Base-by-base conservation (phyloP, 257 asterid species). In the Penstemon eatonii region DNA sequence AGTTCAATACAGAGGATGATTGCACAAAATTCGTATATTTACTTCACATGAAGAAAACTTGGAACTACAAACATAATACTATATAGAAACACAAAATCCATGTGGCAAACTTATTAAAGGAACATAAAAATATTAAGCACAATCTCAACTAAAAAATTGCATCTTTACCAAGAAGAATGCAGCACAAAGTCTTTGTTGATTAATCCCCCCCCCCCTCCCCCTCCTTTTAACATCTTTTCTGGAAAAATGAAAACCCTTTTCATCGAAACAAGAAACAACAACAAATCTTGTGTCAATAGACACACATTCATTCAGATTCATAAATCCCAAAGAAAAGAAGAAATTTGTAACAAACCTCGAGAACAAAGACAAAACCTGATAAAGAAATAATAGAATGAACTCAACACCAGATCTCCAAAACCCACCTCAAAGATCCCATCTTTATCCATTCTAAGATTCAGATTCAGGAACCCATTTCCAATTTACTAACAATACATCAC, bases 371-470 rank as follows among this genome's bases (percentile, higher is more conserved):
- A 72, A 69, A 66, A 72, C 19, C 49, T 39, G 18, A 71, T 66
- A 57, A 45, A 53, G 36, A 57, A 49, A 41, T 25, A 58, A 41
- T 64, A 55, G 6, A 65, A 71, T 8, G 69, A 69, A 52, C 13
- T 18, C 62, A 58, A 74, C 73, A 72, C 49, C 67, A 75, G 83
- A 81, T 81, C 84, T 78, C 72, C 79, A 73, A 62, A 69, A 55
- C 37, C 73, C 64, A 63, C 52, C 56, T 13, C 47, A 43, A 45
- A 18, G 36, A 45, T 15, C 55, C 67, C 51, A 39, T 39, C 42
- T 60, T 46, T 10, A 63, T 39, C 44, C 65, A 59, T 19, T 12
- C 7, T 40, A 59, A 59, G 50, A 40, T 36, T 6, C 15, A 39
- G 65, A 59, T 59, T 59, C 65, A 59, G 12, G 45, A 66, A 53